phyloP scores from a whole-genome alignment of 805 yeast genomes.

The Candida tammaniensis region DNA sequence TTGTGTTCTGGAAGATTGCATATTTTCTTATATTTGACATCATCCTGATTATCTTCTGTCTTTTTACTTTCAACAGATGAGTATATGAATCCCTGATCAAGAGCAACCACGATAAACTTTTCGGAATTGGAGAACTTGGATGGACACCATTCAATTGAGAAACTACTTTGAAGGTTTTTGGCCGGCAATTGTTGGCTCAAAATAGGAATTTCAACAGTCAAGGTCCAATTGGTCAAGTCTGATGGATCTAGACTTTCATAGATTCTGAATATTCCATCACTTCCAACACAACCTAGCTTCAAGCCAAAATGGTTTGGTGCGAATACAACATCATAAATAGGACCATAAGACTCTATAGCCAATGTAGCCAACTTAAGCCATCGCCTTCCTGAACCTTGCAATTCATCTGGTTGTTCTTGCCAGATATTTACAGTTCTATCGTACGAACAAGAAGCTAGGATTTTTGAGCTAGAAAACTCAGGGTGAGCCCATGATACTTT shows the following conservation, averaged over 20 bases:
- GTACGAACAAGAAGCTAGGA: slow-evolving; percentile 83
- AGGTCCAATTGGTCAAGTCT: slow-evolving; percentile 79
- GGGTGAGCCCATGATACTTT: slow-evolving; percentile 92
- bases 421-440: slow-evolving; percentile 87
- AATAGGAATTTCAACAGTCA: slow-evolving; percentile 67
- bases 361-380: slow-evolving; percentile 77
- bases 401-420: slow-evolving; percentile 85
- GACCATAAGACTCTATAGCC: slow-evolving; percentile 79
- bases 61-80: slow-evolving; percentile 16
- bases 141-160: slow-evolving; percentile 88
- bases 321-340: slow-evolving; percentile 85
- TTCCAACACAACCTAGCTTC: slow-evolving; percentile 80
- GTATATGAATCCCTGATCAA: slow-evolving; percentile 85
- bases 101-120: slow-evolving; percentile 76
- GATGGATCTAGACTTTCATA: slow-evolving; percentile 89
- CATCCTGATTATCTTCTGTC: slow-evolving; percentile 13
- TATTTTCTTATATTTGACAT: slow-evolving; percentile 42
- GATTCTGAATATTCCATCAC: slow-evolving; percentile 81
- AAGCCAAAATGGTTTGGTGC: slow-evolving; percentile 84
- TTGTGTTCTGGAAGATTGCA: slow-evolving; percentile 78
- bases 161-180: slow-evolving; percentile 78
- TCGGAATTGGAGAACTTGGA: slow-evolving; percentile 72
- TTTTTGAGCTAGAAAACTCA: slow-evolving; percentile 70
- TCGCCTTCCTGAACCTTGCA: slow-evolving; percentile 72
- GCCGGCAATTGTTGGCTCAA: slow-evolving; percentile 68